phyloP scores from a whole-genome alignment of 1,284 basidiomycete genomes.

The Microbotryum saponariae region DNA sequence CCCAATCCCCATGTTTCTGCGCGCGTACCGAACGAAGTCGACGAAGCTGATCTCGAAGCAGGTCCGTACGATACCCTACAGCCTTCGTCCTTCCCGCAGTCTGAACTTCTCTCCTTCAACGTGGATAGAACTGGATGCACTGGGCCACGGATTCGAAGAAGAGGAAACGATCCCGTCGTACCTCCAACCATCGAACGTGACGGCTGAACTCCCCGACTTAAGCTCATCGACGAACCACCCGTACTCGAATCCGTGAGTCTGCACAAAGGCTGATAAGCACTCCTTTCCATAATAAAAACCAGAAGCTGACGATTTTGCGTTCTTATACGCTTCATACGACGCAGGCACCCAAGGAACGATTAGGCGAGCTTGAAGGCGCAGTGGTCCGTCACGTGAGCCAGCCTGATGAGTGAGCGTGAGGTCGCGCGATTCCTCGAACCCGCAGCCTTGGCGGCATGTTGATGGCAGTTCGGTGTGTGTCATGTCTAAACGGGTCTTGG shows the following conservation, averaged over 20 bases:
- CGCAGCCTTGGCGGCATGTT: no score
- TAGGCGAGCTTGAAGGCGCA: no score
- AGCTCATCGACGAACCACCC: conserved; percentile 77
- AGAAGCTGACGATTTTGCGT: background rate
- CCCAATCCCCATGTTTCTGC: no score
- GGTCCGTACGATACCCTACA: conserved; percentile 50
- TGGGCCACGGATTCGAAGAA: conserved; percentile 64
- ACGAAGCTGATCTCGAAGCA: conserved; percentile 94
- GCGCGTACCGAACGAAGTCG: conserved; percentile 94
- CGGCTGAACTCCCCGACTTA: conserved; percentile 65
- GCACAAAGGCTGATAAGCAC: no score
- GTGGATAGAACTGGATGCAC: conserved; percentile 70
- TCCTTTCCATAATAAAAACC: no score
- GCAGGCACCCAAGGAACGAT: conserved; percentile 25
- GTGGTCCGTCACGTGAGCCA: no score
- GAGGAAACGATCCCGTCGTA: conserved; percentile 84
- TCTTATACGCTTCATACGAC: no score
- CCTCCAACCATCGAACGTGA: conserved; percentile 64
- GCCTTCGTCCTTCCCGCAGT: background rate
- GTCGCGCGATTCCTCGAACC: no score
- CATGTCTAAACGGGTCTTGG: no score
- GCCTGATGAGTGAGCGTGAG: no score
- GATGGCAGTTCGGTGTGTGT: no score
- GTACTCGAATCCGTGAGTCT: conserved; percentile 24
- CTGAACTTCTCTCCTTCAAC: background rate